These are phyloP conservation scores for Andrographis paniculata DNA, from an alignment of 305 asterid species.

Conservation along the genomic window DNA sequence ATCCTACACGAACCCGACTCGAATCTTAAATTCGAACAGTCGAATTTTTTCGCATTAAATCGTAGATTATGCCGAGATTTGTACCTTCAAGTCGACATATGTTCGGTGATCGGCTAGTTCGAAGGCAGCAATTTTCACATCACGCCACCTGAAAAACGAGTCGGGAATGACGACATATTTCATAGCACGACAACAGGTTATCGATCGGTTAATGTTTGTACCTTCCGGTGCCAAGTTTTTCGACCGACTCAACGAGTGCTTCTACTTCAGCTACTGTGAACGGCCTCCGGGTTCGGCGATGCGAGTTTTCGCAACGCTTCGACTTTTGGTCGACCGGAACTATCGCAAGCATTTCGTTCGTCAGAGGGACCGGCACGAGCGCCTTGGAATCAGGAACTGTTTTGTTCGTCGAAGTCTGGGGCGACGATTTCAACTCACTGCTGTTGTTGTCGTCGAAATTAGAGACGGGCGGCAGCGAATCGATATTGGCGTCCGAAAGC, in stretches of 20 bases:
- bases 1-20: conserved; percentile 31
- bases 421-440: conserved; percentile 17
- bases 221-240: conserved; percentile 72
- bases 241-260: conserved; percentile 68
- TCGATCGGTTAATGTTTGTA: conserved; percentile 14
- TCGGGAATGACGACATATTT: too few species aligned
- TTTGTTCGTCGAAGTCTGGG: conserved; percentile 19
- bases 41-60: conserved; percentile 8
- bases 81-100: conserved; percentile 68
- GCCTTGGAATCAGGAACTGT: conserved; percentile 33
- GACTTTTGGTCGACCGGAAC: conserved; percentile 36
- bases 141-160: conserved; percentile 93
- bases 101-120: conserved; percentile 67
- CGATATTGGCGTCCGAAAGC: conserved; percentile 23
- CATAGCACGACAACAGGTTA: too few species aligned
- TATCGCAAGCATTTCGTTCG: conserved; percentile 34
- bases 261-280: conserved; percentile 67
- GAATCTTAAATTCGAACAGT: too few species aligned
- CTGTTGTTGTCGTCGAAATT: conserved; percentile 23
- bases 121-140: conserved; percentile 60
- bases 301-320: conserved; percentile 42
- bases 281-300: conserved; percentile 65
- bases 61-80: too few species aligned
- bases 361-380: conserved; percentile 27
- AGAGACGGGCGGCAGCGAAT: conserved; percentile 19